phyloP scores from a whole-genome alignment of 345 rosid species.

The Physaria fendleri region DNA sequence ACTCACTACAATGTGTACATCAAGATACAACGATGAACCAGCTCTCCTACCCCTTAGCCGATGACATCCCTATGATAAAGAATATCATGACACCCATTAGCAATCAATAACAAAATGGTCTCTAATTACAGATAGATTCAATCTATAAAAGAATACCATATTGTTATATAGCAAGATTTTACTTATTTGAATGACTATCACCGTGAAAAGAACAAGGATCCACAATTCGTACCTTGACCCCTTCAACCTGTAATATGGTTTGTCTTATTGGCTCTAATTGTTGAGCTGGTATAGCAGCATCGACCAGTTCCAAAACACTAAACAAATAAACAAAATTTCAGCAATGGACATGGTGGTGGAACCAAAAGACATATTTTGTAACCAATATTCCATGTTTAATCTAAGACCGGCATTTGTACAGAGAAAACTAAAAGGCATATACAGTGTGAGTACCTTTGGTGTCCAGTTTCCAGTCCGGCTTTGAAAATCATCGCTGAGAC shows the following conservation, averaged over 20 bases:
- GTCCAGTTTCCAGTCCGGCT: constrained; percentile 75
- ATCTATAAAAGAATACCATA: neutral
- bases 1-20: constrained; percentile 88
- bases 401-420: neutral
- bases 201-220: constrained; percentile 16
- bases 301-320: constrained; percentile 90
- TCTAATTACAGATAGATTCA: neutral
- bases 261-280: constrained; percentile 58
- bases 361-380: neutral
- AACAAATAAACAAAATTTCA: constrained; percentile 24
- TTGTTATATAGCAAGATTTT: constrained; percentile 1
- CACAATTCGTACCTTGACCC: constrained; percentile 55
- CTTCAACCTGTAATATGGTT: constrained; percentile 72
- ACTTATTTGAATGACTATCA: neutral
- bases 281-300: constrained; percentile 81
- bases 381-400: neutral
- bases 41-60: constrained; percentile 95
- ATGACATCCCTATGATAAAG: constrained; percentile 68
- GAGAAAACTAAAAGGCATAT: neutral
- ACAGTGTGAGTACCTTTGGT: constrained; percentile 57
- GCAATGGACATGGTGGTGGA: constrained; percentile 6
- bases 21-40: constrained; percentile 81
- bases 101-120: constrained; percentile 1
- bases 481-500: constrained; percentile 85
- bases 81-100: constrained; percentile 6